Percentiles rank a stretch among this genome's conserved stretches.
Evolutionary conservation across 164 flowering plant genomes (phyloP).

Genomic region (Aristolochia contorta): DNA sequence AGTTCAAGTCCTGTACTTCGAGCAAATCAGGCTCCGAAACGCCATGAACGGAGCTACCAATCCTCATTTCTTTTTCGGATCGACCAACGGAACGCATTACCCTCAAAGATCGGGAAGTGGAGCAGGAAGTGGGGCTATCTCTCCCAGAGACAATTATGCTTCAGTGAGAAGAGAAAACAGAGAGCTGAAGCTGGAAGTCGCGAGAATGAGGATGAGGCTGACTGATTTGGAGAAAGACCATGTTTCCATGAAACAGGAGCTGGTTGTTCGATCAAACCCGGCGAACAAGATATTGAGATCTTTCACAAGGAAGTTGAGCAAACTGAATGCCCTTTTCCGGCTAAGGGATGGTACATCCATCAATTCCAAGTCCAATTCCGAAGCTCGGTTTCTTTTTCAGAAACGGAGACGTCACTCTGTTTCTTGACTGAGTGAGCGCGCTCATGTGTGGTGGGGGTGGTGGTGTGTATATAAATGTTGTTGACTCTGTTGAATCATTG

Average conservation of each 20-base stretch:
- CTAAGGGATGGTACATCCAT: slow-evolving; percentile 34
- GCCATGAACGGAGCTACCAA: slow-evolving; percentile 76
- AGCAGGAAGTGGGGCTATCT: slow-evolving; percentile 87
- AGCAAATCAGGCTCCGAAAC: slow-evolving; percentile 80
- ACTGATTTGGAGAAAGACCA: slow-evolving; percentile 95
- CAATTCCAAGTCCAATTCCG: slow-evolving; percentile 41
- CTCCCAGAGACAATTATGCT: slow-evolving; percentile 94
- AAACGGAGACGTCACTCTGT: slow-evolving; percentile 62
- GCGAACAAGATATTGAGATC: slow-evolving; percentile 68
- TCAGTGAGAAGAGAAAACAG: slow-evolving; percentile 94
- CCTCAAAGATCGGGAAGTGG: slow-evolving; percentile 81
- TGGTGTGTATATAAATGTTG: slow-evolving; percentile 16
- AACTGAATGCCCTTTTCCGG: slow-evolving; percentile 55
- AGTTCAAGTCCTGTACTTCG: slow-evolving; percentile 89
- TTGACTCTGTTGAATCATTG: slow-evolving; percentile 14
- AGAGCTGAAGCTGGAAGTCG: slow-evolving; percentile 91
- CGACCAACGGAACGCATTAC: slow-evolving; percentile 36
- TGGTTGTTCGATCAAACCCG: slow-evolving; percentile 68
- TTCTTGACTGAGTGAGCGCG: slow-evolving; percentile 8
- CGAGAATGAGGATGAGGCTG: slow-evolving; percentile 96
- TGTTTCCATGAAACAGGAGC: slow-evolving; percentile 88
- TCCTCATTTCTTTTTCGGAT: slow-evolving; percentile 69
- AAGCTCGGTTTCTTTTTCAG: slow-evolving; percentile 59
- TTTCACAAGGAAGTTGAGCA: slow-evolving; percentile 55
- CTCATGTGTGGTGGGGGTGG: slow-evolving; percentile 14